Base-by-base conservation (phyloP, 2,329 filamentous ascomycete genomes). In the Penicillium sp. region DNA sequence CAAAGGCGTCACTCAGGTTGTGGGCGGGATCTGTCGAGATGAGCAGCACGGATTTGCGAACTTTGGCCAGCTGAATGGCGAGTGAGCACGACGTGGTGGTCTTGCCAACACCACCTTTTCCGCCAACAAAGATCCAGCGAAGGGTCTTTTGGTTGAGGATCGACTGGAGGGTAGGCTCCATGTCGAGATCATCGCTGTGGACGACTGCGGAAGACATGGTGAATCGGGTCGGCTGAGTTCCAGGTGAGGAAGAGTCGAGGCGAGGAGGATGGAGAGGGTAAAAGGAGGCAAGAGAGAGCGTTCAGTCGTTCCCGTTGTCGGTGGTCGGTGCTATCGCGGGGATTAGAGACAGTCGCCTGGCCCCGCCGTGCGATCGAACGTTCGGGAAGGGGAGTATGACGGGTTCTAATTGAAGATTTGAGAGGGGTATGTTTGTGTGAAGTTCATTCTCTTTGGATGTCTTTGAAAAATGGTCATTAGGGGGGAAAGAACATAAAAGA, bases 21-120 rank as follows among this genome's bases (percentile, higher is more conserved):
- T 98, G 93, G 45, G 93, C 93, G 45, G 93, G 93, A 72, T 98
- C 93, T 62, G 93, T 98, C 35, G 90, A 96, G 75, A 98, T 98
- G 69, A 98, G 85, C 49, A 98, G 83, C 52, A 98, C 93, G 53
- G 88, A 95, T 73, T 91, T 91, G 73, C 93, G 89, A 62, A 90
- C 89, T 72, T 86, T 90, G 63, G 93, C 90, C 57, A 98, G 88
- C 74, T 98, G 93, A 68, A 98, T 97, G 55, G 93, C 93, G 56
- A 98, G 86, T 8, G 91, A 96, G 75, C 93, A 98, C 6, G 91
- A 97, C 12, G 93, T 98, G n/a, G 93, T 98, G 27, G 93, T 98
- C 78, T 98, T 98, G 70, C 93, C 93, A 39, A 98, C 93, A 68
- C 93, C 93, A 65, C 93, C 93, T 75, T 98, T 98, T 58, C 93